A percentile compares a stretch with the other conserved stretches of the same genome.
Evolutionary conservation across 306 rosid genomes (phyloP).

Genomic region (Vigna radiata): DNA sequence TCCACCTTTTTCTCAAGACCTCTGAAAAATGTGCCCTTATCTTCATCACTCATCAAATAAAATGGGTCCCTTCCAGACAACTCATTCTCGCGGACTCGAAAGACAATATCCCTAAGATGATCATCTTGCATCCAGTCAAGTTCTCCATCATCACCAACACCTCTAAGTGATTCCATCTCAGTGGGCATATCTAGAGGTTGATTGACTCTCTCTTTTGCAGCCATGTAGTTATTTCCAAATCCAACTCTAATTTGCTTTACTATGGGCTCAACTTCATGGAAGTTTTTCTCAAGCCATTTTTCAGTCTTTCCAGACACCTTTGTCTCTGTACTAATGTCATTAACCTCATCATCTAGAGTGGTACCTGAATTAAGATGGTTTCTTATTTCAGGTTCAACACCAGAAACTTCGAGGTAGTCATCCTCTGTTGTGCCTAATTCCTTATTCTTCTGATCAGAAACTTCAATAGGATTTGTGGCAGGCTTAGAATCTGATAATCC

Average conservation of each 20-base stretch:
- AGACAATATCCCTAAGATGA: conserved; percentile 83
- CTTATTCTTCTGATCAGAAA: conserved; percentile 51
- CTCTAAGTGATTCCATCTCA: conserved; percentile 51
- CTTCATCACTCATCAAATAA: conserved; percentile 70
- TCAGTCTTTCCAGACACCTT: conserved; percentile 52
- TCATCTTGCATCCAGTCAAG: conserved; percentile 91
- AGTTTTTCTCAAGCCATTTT: conserved; percentile 79
- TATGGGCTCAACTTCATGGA: conserved; percentile 80
- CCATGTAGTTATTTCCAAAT: conserved; percentile 75
- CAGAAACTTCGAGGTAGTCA: conserved; percentile 41
- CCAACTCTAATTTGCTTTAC: conserved; percentile 77
- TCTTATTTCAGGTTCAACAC: conserved; percentile 39
- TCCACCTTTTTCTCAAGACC: conserved; percentile 89
- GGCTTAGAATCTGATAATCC: conserved; percentile 52
- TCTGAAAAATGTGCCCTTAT: conserved; percentile 70
- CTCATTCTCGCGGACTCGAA: conserved; percentile 87
- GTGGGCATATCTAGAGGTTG: conserved; percentile 50
- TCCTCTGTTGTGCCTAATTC: conserved; percentile 46
- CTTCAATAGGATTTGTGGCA: conserved; percentile 44
- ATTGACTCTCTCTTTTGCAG: conserved; percentile 69
- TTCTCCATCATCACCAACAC: conserved; percentile 67
- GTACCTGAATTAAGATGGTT: conserved; percentile 48
- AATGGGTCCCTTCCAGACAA: conserved; percentile 79
- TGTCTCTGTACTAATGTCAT: conserved; percentile 41
- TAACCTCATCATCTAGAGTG: conserved; percentile 52